Evolutionary conservation across 345 rosid genomes (phyloP).

Genomic region (Hibiscus mutabilis): DNA sequence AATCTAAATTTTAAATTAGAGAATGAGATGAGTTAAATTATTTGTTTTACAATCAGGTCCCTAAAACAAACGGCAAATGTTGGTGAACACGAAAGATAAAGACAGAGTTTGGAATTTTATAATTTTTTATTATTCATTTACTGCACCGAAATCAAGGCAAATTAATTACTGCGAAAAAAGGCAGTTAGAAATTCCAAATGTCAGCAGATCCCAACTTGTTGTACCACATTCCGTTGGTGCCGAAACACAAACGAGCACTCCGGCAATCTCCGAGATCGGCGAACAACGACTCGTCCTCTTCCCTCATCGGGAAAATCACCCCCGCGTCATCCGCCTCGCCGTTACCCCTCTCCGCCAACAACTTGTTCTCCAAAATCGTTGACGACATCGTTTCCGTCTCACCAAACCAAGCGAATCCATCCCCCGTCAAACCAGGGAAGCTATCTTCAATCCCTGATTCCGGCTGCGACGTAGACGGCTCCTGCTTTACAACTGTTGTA

Average conservation of each 20-base stretch:
- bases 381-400: conserved; percentile 78
- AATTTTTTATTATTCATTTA: conserved; percentile 19
- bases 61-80: conserved; percentile 15
- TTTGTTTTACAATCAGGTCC: neutral
- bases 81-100: conserved; percentile 21
- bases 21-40: too few relatives aligned
- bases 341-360: conserved; percentile 38
- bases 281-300: conserved; percentile 87
- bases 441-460: conserved; percentile 37
- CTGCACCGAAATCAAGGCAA: conserved; percentile 42
- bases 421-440: conserved; percentile 44
- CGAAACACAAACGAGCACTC: conserved; percentile 82
- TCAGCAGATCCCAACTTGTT: conserved; percentile 43
- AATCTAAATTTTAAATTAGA: too few relatives aligned
- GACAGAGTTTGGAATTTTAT: conserved; percentile 23
- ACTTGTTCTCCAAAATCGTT: conserved; percentile 56
- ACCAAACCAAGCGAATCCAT: conserved; percentile 77
- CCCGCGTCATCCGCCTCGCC: conserved; percentile 31
- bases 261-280: conserved; percentile 97
- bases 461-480: too few relatives aligned
- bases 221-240: conserved; percentile 58
- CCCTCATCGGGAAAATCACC: conserved; percentile 56
- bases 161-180: conserved; percentile 6
- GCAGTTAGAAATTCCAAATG: neutral
- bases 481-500: conserved; percentile 13